These are phyloP conservation scores for Tephrocybe sp. DNA, from an alignment of 768 basidiomycete species.

Conservation along the genomic window DNA sequence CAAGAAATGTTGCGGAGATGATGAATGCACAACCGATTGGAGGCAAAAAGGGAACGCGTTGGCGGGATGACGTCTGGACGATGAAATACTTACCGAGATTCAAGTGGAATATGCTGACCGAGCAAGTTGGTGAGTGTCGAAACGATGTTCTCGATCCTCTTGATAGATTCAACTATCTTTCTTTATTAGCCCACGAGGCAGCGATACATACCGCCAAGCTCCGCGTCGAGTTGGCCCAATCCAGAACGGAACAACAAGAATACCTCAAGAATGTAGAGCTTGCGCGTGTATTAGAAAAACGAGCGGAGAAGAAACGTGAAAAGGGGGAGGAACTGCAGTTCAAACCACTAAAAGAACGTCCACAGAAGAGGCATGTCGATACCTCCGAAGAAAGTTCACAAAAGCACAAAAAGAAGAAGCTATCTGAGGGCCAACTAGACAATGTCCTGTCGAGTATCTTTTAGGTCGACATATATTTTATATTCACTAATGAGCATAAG, in stretches of 20 bases:
- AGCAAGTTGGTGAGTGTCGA: constrained; percentile 85
- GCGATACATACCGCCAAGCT: constrained; percentile 85
- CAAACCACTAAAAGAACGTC: constrained; percentile 31
- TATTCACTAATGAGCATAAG: no score
- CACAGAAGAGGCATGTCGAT: constrained; percentile 28
- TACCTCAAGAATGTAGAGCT: constrained; percentile 95
- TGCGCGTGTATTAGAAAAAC: constrained; percentile 81
- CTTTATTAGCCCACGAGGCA: constrained; percentile 79
- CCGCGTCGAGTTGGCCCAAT: constrained; percentile 90
- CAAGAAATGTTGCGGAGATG: constrained; percentile 89
- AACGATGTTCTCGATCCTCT: not conserved
- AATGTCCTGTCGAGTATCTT: constrained; percentile 20
- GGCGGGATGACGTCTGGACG: constrained; percentile 98
- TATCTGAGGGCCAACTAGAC: constrained; percentile 15
- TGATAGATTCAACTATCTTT: not conserved
- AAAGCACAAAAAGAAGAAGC: constrained; percentile 30
- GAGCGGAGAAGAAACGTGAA: constrained; percentile 64
- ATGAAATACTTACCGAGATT: constrained; percentile 98
- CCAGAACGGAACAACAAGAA: constrained; percentile 84
- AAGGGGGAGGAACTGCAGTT: constrained; percentile 53
- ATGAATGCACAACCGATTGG: constrained; percentile 95
- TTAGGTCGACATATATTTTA: constrained; percentile 6
- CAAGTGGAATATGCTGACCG: constrained; percentile 98
- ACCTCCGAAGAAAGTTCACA: constrained; percentile 19
- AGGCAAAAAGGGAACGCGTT: constrained; percentile 86